Conservation (phyloP, 805 yeast genomes). For the Teunomyces barrocoloradensis region DNA sequence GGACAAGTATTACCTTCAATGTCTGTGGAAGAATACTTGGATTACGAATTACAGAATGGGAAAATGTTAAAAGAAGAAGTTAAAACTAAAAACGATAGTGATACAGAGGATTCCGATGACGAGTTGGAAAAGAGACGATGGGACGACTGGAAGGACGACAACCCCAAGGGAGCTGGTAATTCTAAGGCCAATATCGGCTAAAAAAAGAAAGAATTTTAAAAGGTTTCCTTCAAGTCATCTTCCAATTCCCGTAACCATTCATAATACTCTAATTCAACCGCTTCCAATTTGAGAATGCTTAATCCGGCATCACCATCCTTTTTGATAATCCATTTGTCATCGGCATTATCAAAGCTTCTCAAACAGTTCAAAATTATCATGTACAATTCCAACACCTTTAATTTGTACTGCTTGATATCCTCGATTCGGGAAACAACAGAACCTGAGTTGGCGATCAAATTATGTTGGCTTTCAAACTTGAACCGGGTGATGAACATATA, state of each 20-base stretch:
- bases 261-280: constrained; percentile 30
- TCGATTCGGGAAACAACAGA: constrained; percentile 10
- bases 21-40: constrained; percentile 89
- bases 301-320: constrained; percentile 12
- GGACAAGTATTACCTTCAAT: constrained; percentile 93
- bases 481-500: constrained; percentile 37
- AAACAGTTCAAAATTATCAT: constrained; percentile 40
- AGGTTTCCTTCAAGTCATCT: constrained; percentile 15
- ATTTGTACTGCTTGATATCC: constrained; percentile 31
- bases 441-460: constrained; percentile 11
- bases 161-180: constrained; percentile 89
- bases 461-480: constrained; percentile 21
- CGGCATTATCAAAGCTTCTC: constrained; percentile 30
- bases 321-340: constrained; percentile 38
- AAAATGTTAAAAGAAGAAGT: constrained; percentile 61
- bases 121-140: constrained; percentile 80
- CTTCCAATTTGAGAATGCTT: constrained; percentile 26
- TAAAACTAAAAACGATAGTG: constrained; percentile 38
- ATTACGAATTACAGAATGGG: constrained; percentile 81
- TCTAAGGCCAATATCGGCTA: constrained; percentile 50
- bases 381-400: constrained; percentile 41
- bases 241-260: constrained; percentile 35
- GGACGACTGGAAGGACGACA: constrained; percentile 90
- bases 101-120: constrained; percentile 49
- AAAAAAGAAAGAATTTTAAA: background rate